These are phyloP conservation scores for Micromonas commoda DNA, from an alignment of 139 green algal genomes.

Conservation along the genomic window DNA sequence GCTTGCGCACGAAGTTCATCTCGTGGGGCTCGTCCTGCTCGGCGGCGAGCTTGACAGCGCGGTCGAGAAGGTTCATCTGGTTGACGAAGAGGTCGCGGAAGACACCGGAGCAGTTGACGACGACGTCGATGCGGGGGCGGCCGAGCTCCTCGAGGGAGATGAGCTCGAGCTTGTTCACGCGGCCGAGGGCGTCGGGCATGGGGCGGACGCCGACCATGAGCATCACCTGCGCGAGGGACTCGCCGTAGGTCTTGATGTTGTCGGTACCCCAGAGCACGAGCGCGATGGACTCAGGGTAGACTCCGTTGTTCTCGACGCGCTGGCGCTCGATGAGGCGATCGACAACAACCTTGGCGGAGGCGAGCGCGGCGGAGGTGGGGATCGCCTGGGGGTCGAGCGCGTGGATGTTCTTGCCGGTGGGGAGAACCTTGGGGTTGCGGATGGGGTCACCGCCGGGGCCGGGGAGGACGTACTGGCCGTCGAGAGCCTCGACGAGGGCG, in stretches of 20 bases:
- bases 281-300: slow-evolving; percentile 93
- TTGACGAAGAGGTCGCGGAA: slow-evolving; percentile 99
- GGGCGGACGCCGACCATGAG: slow-evolving; percentile 91
- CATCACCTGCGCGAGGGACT: slow-evolving; percentile 91
- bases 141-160: slow-evolving; percentile 95
- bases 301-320: slow-evolving; percentile 74
- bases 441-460: slow-evolving; percentile 97
- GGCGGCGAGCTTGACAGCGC: slow-evolving; percentile 94
- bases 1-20: slow-evolving; percentile 99
- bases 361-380: slow-evolving; percentile 57
- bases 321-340: slow-evolving; percentile 91
- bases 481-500: slow-evolving; percentile 72
- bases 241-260: slow-evolving; percentile 99
- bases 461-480: slow-evolving; percentile 87
- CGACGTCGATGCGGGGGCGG: slow-evolving; percentile 90
- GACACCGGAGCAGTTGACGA: slow-evolving; percentile 99
- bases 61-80: slow-evolving; percentile 96
- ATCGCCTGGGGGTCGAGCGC: slow-evolving; percentile 91
- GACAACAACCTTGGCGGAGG: slow-evolving; percentile 78
- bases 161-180: slow-evolving; percentile 99
- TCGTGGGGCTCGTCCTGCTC: slow-evolving; percentile 95
- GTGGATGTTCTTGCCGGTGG: slow-evolving; percentile 99
- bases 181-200: slow-evolving; percentile 86
- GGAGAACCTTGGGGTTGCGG: slow-evolving; percentile 93
- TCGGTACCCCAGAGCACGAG: slow-evolving; percentile 99